Base-by-base conservation (phyloP, 108 stramenopile species). In the Conticribra weissflogii region DNA sequence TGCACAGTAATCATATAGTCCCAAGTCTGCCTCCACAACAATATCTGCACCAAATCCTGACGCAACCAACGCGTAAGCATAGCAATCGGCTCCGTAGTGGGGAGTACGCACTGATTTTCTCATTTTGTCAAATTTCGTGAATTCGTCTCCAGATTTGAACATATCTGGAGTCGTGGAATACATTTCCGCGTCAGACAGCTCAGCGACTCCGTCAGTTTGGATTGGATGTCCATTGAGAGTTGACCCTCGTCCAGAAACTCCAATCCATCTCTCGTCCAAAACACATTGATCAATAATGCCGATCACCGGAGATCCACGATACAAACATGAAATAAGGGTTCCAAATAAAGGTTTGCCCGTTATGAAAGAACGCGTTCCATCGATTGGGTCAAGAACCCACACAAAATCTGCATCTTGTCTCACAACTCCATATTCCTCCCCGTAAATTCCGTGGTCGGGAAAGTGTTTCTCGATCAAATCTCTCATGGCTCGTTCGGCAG, bases 341-440 rank as follows among this genome's bases (percentile, higher is more conserved):
- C 85, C 85, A 63, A 83, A 85, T 33, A 83, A 58, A 33, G 85
- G 85, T 48, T 85, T 85, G 3, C 85, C 85, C 12, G 85, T 83
- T 30, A 85, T 76, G 49, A 85, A 85, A 33, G 74, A 71, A 48
- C 72, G 80, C 34, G 85, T 85, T 9, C 85, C 85, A 54, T 85
- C 85, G 54, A 85, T 82, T 14, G 85, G 85, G 52, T 85, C 85
- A 25, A 85, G 55, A 3, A 85, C 85, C 79, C 85, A 85, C 1
- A 83, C 70, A 58, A 59, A 85, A 29, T 83, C 82, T 12, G 82
- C 82, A 63, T 83, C 82, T 4, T 63, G 59, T 44, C 78, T 61
- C 7, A 77, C 66, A 18, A 46, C 32, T 3, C 85, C 85, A 53
- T 53, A 83, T 54, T 85, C 85, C 55, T 85, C 85, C 28, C 85